Evolutionary conservation across 2,329 filamentous ascomycete genomes (phyloP).

Genomic region (Botrytis sinoallii): DNA sequence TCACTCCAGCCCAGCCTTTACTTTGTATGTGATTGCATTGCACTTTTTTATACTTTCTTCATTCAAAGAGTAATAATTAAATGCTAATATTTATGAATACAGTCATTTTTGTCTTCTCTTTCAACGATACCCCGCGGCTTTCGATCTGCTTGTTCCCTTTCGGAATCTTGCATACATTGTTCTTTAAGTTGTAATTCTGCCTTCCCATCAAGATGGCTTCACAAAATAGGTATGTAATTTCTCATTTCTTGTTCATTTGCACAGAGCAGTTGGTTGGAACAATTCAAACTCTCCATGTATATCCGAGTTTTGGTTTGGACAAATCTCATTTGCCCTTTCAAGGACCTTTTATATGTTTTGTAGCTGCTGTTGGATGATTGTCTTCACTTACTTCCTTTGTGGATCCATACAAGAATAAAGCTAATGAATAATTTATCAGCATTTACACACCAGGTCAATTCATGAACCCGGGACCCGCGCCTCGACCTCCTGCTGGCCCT

Average conservation of each 20-base stretch:
- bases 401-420: slow-evolving; percentile 10
- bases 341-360: not conserved
- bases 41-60: not conserved
- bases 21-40: slow-evolving; percentile 14
- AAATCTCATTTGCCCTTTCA: not conserved
- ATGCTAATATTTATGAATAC: slow-evolving; percentile 8
- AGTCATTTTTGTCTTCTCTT: slow-evolving; percentile 23
- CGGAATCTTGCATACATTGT: slow-evolving; percentile 16
- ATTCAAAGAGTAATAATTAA: not conserved
- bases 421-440: slow-evolving; percentile 38
- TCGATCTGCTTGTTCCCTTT: slow-evolving; percentile 20
- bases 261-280: slow-evolving; percentile 23
- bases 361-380: slow-evolving; percentile 10
- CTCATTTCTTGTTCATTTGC: slow-evolving; percentile 21
- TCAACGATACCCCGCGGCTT: slow-evolving; percentile 34
- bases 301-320: not conserved
- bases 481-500: slow-evolving; percentile 80
- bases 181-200: slow-evolving; percentile 24
- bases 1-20: not conserved
- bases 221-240: slow-evolving; percentile 35
- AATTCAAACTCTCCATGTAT: not conserved
- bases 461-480: slow-evolving; percentile 96
- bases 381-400: slow-evolving; percentile 13
- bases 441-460: slow-evolving; percentile 66
- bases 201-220: slow-evolving; percentile 34